Conservation (phyloP, 495 filamentous ascomycete species). For the Cladorrhinum samala region DNA sequence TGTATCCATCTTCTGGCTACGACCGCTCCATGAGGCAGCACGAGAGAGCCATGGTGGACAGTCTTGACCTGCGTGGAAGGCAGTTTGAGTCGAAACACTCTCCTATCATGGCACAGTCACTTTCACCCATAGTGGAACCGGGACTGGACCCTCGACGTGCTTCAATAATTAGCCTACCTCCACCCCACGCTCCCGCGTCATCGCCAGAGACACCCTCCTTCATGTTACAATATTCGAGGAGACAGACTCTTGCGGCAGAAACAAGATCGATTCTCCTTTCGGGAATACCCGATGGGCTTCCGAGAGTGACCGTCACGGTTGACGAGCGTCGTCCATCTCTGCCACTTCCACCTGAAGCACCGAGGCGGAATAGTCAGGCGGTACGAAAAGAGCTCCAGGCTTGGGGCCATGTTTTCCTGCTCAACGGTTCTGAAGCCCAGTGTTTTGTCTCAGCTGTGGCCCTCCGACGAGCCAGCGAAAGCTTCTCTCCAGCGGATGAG, state of each 20-base stretch:
- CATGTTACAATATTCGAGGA: slow-evolving; percentile 8
- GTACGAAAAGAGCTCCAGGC: slow-evolving; percentile 25
- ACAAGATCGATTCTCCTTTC: slow-evolving; percentile 26
- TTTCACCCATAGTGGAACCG: slow-evolving; percentile 26
- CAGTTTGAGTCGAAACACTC: slow-evolving; percentile 10
- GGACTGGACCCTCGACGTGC: slow-evolving; percentile 6
- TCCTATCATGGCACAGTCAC: slow-evolving; percentile 11
- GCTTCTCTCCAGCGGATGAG: slow-evolving; percentile 12
- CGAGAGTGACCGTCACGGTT: background rate
- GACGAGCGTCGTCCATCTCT: slow-evolving; percentile 20
- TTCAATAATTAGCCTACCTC: slow-evolving; percentile 11
- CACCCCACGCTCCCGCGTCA: slow-evolving; percentile 8
- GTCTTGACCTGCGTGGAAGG: slow-evolving; percentile 29
- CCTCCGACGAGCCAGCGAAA: slow-evolving; percentile 27
- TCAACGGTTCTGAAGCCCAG: slow-evolving; percentile 27
- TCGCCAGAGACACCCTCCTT: slow-evolving; percentile 7
- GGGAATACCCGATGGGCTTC: slow-evolving; percentile 5
- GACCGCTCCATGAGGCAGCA: slow-evolving; percentile 34
- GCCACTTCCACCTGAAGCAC: slow-evolving; percentile 5
- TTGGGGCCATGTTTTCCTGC: slow-evolving; percentile 32
- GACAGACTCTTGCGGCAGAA: slow-evolving; percentile 21
- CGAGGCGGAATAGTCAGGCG: slow-evolving; percentile 14
- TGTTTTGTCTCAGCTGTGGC: slow-evolving; percentile 38
- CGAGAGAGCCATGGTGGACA: slow-evolving; percentile 35
- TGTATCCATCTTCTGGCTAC: slow-evolving; percentile 29